Evolutionary conservation across 306 rosid species (phyloP), one percentile per base, ranked within the genome.

Genomic region (Mimosa pudica): DNA sequence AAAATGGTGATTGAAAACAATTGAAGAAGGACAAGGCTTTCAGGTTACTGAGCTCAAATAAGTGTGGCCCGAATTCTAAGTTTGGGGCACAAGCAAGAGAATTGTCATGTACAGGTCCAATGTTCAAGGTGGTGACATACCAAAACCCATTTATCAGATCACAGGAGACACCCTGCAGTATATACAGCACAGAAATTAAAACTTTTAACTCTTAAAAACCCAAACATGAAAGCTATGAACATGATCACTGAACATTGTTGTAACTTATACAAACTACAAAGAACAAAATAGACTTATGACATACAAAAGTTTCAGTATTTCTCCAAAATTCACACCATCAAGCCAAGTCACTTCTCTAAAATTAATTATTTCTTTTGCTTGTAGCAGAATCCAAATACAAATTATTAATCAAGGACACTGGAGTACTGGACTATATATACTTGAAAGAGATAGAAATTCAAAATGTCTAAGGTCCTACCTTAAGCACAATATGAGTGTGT

Each of bases 101-200:
- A 78, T 96, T 96, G 20, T 96, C 99, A 73, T 88, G 94, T 77
- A 90, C 17, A 2, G 96, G 92, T 83, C 99, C 99, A 78, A 93
- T 83, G 75, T 85, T 89, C 52, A 96, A 36, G n/a, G 73, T 80
- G 73, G 93, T 89, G 47, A 93, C 96, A 84, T 91, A 89, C 99
- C 99, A 96, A 60, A 88, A 61, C 71, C 97, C 99, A 84, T 91
- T 80, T 69, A 84, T 84, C 48, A 88, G 81, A 82, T 96, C 99
- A 88, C 99, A 96, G 38, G 98, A 89, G 13, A 96, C 93, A 7
- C 98, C 99, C 99, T 96, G 90, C 81, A 85, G 47, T 45, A 62
- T 47, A 86, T 71, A 62, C 45, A 44, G 32, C 47, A 74, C 14
- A 76, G 32, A 20, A 7, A n/a, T 57, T 57, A 17, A 20, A 77